Base-by-base conservation (phyloP, 2,329 filamentous ascomycete species). In the Botryosphaeria dothidea region DNA sequence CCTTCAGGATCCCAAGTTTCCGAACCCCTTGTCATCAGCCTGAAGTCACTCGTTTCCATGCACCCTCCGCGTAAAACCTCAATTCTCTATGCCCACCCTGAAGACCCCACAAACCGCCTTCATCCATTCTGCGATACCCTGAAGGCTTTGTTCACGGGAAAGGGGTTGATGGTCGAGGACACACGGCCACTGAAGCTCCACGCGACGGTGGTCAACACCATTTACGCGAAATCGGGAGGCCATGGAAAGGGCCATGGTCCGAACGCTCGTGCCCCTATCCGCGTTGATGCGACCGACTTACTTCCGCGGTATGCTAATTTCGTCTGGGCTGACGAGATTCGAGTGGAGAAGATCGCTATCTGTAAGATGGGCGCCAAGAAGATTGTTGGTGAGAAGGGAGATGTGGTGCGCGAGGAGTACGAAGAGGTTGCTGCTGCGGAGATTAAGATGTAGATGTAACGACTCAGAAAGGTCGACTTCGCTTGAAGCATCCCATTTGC, bases 291-390 rank as follows among this genome's bases (percentile, higher is more conserved):
- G 1, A 73, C 69, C 15, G 64, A 65, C 1, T 61, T 83, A 38
- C 71, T 82, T n/a, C 82, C 85, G 46, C 77, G 81, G 65, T 92
- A 89, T 71, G 82, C 83, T 36, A 86, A 87, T 38, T 88, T 88
- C 68, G 76, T 88, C 0, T 97, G 93, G 92, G 88, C 91, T 70
- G 81, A 87, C 62, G 79, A 86, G 58, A 80, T 94, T 25, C 79
- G 81, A 17, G 74, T 97, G n/a, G 87, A 92, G 65, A 85, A 82
- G 66, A 78, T 97, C 45, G 88, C 89, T 56, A 88, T 97, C 41
- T 97, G 92, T 74, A 88, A 87, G 73, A 97, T 97, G 93, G 92
- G 93, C 0, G 92, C 92, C 9, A 90, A 88, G 81, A 88, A 85
- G 70, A 79, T 86, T 19, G 0, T 52, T 19, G 27, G 29, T 21